phyloP scores from a whole-genome alignment of 805 yeast species.

The Monosporozyma servazzii region DNA sequence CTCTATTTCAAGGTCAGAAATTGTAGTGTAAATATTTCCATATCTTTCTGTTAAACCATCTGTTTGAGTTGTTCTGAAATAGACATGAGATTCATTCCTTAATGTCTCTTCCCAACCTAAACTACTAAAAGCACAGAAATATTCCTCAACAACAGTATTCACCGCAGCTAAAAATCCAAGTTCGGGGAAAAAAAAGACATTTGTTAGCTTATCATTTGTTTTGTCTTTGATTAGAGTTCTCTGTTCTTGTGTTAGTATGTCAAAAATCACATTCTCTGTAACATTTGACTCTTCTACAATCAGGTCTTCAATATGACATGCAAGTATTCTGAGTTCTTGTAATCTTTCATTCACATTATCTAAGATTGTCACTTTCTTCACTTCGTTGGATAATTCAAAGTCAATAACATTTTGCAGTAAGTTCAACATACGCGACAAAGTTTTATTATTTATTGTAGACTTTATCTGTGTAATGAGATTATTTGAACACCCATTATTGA shows the following conservation, averaged over 20 bases:
- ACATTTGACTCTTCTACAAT: slow-evolving; percentile 18
- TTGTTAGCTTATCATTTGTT: slow-evolving; percentile 14
- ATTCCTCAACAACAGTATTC: slow-evolving; percentile 7
- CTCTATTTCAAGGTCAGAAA: slow-evolving; percentile 37
- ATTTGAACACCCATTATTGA: slow-evolving; percentile 2
- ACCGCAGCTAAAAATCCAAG: slow-evolving; percentile 34
- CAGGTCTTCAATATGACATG: slow-evolving; percentile 28
- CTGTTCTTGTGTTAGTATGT: slow-evolving; percentile 10
- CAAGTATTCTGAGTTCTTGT: slow-evolving; percentile 21
- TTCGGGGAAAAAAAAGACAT: slow-evolving; percentile 38
- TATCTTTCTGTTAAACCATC: slow-evolving; percentile 29
- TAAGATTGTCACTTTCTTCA: slow-evolving; percentile 21
- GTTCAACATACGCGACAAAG: slow-evolving; percentile 8
- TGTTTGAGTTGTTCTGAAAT: slow-evolving; percentile 31
- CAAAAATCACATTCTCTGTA: slow-evolving; percentile 5
- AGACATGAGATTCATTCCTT: slow-evolving; percentile 30
- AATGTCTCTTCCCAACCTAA: slow-evolving; percentile 32
- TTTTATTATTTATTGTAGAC: slow-evolving; percentile 4
- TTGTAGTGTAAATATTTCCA: slow-evolving; percentile 36
- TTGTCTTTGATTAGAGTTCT: slow-evolving; percentile 1
- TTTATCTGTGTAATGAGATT: slow-evolving; percentile 12
- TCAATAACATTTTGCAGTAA: slow-evolving; percentile 29
- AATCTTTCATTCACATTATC: slow-evolving; percentile 26
- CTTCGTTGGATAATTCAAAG: slow-evolving; percentile 29
- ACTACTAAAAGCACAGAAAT: background rate